Conservation (phyloP, 371 early-diverging fungal genomes). For the Mucor lusitanicus region DNA sequence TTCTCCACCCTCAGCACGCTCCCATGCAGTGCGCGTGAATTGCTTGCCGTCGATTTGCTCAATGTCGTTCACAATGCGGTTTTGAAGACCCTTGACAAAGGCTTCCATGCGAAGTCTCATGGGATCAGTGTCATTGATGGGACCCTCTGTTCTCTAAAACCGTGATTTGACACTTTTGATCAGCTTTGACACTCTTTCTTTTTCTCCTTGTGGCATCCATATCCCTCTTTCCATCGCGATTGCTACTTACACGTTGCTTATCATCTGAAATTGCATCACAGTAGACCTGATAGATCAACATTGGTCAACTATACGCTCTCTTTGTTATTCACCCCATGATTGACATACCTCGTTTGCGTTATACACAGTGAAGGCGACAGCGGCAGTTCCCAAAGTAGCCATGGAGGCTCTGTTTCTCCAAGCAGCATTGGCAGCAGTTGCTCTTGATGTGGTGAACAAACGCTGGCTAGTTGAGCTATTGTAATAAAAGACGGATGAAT, state of each 20-base stretch:
- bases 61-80: conserved; percentile 56
- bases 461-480: conserved; percentile 1
- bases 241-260: conserved; percentile 35
- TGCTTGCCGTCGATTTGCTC: conserved; percentile 61
- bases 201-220: background rate
- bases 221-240: background rate
- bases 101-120: conserved; percentile 85
- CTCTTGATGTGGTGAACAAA: conserved; percentile 14
- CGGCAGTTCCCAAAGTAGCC: conserved; percentile 15
- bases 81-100: conserved; percentile 77
- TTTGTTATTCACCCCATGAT: background rate
- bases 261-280: conserved; percentile 38
- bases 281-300: conserved; percentile 12
- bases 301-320: background rate
- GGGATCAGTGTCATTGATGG: conserved; percentile 46
- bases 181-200: background rate
- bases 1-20: conserved; percentile 82
- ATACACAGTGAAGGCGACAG: conserved; percentile 9
- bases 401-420: conserved; percentile 23
- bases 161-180: background rate
- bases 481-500: background rate
- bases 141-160: conserved; percentile 38
- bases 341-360: conserved; percentile 17
- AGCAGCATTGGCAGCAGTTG: conserved; percentile 1
- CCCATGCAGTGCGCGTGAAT: conserved; percentile 79